Conservation (phyloP, 1,139 yeast species). For the Suhomyces atakaporum region DNA sequence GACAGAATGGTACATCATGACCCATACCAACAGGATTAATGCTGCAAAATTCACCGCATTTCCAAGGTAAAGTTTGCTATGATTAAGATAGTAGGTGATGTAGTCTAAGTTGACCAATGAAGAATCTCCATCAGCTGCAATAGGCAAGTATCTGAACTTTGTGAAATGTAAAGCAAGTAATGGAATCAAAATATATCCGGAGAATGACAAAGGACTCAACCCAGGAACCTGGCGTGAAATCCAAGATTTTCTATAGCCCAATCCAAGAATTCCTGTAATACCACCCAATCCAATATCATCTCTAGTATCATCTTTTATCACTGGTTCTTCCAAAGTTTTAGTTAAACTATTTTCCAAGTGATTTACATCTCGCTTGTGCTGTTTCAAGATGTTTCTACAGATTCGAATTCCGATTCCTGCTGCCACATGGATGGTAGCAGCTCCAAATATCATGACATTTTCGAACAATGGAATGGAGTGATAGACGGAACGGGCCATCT, state of each 20-base stretch:
- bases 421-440: constrained; percentile 50
- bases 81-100: constrained; percentile 45
- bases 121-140: constrained; percentile 62
- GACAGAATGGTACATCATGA: constrained; percentile 36
- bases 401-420: constrained; percentile 55
- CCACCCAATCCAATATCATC: constrained; percentile 64
- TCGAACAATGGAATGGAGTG: constrained; percentile 55
- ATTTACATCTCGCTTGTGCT: constrained; percentile 10
- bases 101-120: constrained; percentile 57
- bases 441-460: constrained; percentile 46
- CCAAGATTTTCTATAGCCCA: constrained; percentile 52
- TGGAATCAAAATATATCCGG: constrained; percentile 59
- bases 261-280: constrained; percentile 51
- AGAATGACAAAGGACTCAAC: constrained; percentile 52
- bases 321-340: constrained; percentile 13
- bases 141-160: constrained; percentile 53
- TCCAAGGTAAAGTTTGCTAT: constrained; percentile 22
- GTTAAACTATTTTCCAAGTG: constrained; percentile 1
- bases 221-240: constrained; percentile 37
- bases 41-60: constrained; percentile 23
- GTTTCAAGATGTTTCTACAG: constrained; percentile 11
- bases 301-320: constrained; percentile 32
- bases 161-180: constrained; percentile 49
- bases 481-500: constrained; percentile 63
- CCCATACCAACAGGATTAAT: constrained; percentile 26